A percentile compares a stretch with the other conserved stretches of the same genome.
Conservation (phyloP, 1,284 basidiomycete species). For the Tilletiopsis washingtonensis region DNA sequence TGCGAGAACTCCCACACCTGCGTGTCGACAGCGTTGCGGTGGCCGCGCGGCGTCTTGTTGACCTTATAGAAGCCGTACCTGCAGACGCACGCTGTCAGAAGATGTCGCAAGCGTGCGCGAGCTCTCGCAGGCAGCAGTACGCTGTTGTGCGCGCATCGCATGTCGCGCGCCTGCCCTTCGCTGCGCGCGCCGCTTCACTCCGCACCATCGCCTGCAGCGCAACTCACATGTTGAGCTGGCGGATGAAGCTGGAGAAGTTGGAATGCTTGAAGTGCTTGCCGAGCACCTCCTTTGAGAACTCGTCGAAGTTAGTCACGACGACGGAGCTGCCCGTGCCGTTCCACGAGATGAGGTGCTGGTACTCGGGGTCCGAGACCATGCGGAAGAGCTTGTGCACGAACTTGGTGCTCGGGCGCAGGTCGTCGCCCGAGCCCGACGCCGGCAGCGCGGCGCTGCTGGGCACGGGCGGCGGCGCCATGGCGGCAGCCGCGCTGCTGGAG, state of each 20-base stretch:
- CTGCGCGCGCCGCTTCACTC: background rate
- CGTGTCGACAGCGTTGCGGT: constrained; percentile 63
- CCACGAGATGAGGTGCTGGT: constrained; percentile 38
- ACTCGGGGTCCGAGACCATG: constrained; percentile 37
- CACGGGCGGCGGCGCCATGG: too few relatives aligned
- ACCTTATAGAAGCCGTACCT: constrained; percentile 46
- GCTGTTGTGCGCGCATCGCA: too few relatives aligned
- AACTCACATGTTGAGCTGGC: constrained; percentile 80
- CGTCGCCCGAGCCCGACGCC: too few relatives aligned
- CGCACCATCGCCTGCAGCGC: constrained; percentile 57
- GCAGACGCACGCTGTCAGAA: background rate
- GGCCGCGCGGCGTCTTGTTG: constrained; percentile 68
- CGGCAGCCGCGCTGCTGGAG: too few relatives aligned
- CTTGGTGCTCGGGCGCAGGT: constrained; percentile 27
- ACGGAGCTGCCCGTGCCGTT: constrained; percentile 32
- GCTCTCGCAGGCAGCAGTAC: too few relatives aligned
- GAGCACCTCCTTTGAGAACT: constrained; percentile 45
- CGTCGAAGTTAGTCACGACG: constrained; percentile 42
- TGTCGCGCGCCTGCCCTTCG: background rate
- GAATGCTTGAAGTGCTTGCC: constrained; percentile 49
- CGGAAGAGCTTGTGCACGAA: constrained; percentile 39
- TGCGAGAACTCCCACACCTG: constrained; percentile 85
- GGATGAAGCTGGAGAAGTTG: constrained; percentile 79
- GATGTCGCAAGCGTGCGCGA: background rate
- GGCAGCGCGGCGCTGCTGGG: too few relatives aligned